Evolutionary conservation across 2,329 filamentous ascomycete species (phyloP).

Genomic region (Nannizzia gypsea): DNA sequence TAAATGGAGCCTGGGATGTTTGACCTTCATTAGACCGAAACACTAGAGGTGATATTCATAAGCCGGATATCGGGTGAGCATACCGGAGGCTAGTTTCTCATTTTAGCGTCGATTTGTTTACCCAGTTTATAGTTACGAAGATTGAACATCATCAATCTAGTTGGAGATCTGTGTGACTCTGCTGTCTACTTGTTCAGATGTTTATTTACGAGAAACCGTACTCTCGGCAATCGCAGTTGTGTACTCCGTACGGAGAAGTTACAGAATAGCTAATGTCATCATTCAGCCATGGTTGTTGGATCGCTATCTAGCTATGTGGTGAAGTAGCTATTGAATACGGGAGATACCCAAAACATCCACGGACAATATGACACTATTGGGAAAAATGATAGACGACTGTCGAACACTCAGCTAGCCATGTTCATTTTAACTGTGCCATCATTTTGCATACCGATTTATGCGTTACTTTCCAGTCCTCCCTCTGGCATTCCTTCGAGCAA

Average conservation of each 20-base stretch:
- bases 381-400: background rate
- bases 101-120: background rate
- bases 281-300: too few relatives aligned
- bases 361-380: background rate
- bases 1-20: background rate
- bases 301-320: too few relatives aligned
- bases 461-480: background rate
- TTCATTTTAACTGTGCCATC: background rate
- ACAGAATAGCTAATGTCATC: too few relatives aligned
- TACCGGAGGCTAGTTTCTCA: background rate
- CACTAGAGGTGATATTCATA: background rate
- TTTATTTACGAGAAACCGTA: background rate
- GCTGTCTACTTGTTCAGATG: background rate
- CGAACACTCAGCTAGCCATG: background rate
- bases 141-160: background rate
- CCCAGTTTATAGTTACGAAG: background rate
- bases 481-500: slow-evolving; percentile 8
- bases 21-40: background rate
- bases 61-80: background rate
- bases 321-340: too few relatives aligned
- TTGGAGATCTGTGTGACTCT: background rate
- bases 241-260: too few relatives aligned
- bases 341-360: too few relatives aligned
- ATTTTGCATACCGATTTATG: slow-evolving; percentile 6
- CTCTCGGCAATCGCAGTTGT: background rate